Conservation (phyloP, 192 early-diverging fungal species). For the Neocallimastix lanati region DNA sequence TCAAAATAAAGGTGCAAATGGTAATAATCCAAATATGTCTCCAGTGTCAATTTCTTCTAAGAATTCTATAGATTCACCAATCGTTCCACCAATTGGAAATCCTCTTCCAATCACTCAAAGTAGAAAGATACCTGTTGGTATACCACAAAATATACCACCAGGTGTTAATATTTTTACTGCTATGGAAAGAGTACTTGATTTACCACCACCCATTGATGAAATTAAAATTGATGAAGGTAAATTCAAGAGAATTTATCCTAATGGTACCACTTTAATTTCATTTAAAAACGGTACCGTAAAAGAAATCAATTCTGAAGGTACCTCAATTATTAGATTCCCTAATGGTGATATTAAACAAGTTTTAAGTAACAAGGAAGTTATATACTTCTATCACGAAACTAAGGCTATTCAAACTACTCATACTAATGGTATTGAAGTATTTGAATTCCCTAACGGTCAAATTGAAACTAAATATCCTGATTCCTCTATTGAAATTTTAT, state of each 20-base stretch:
- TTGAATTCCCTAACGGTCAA: slow-evolving; percentile 16
- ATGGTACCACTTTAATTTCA: neutral
- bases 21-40: neutral
- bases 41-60: neutral
- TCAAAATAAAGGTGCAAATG: neutral
- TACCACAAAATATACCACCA: neutral
- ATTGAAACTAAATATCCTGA: slow-evolving; percentile 10
- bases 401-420: slow-evolving; percentile 14
- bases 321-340: neutral
- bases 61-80: neutral
- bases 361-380: neutral
- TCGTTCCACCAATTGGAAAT: neutral
- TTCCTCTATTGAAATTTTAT: slow-evolving; percentile 11
- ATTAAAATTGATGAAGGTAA: neutral
- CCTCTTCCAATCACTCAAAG: neutral
- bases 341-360: neutral
- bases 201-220: neutral
- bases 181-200: neutral
- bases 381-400: slow-evolving; percentile 13
- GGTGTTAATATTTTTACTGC: neutral
- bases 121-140: neutral
- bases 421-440: slow-evolving; percentile 9
- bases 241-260: neutral
- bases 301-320: neutral
- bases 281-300: neutral